These are phyloP conservation scores for Fusarium ramigenum DNA, from an alignment of 2,329 filamentous ascomycete species.

Conservation along the genomic window DNA sequence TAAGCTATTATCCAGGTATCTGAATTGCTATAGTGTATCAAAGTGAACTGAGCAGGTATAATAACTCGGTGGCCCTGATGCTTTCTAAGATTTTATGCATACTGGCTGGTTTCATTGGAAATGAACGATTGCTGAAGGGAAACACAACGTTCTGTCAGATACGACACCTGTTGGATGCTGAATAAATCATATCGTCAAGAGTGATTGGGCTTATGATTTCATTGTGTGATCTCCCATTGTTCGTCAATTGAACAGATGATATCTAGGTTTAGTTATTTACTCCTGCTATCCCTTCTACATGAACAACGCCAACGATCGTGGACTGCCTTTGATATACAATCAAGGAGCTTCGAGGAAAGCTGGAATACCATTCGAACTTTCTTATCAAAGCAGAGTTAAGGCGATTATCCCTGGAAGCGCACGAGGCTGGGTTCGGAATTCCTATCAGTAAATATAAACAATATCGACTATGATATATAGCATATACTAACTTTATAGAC, in stretches of 20 bases:
- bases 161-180: not conserved
- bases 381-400: not conserved
- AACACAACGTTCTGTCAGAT: not conserved
- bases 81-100: not conserved
- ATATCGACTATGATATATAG: not conserved
- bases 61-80: not conserved
- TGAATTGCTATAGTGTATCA: not conserved
- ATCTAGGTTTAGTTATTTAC: not conserved
- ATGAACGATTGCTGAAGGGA: not conserved
- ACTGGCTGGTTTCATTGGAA: not conserved
- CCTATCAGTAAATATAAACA: not conserved
- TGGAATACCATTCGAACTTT: not conserved
- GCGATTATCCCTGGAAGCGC: not conserved
- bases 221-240: not conserved
- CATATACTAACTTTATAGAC: not conserved
- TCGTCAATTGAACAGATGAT: not conserved
- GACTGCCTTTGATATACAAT: not conserved
- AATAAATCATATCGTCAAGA: not conserved
- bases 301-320: not conserved
- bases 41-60: not conserved
- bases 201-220: not conserved
- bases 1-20: not conserved
- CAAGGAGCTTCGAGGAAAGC: not conserved
- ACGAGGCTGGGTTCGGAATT: not conserved
- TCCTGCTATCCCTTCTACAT: not conserved